A percentile compares a stretch with the other conserved stretches of the same genome.
These are phyloP conservation scores for Collybia nuda DNA, from an alignment of 768 basidiomycete species.

Conservation along the genomic window DNA sequence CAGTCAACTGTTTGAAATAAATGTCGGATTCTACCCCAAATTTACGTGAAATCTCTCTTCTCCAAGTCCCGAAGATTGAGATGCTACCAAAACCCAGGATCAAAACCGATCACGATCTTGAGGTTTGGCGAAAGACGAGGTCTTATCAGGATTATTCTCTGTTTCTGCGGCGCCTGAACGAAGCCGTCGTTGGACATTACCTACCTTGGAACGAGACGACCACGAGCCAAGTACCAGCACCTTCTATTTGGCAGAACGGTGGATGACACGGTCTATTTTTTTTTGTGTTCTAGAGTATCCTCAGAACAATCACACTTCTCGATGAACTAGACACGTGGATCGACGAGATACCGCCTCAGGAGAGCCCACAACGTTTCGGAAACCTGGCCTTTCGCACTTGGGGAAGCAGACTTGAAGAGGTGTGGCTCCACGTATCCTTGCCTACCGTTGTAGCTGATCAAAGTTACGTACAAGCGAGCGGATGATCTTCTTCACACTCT, in stretches of 20 bases:
- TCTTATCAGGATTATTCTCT: constrained; percentile 75
- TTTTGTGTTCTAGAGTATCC: constrained; percentile 39
- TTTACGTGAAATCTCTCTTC: constrained; percentile 24
- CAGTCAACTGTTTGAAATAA: too few relatives aligned
- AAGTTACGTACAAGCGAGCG: constrained; percentile 41
- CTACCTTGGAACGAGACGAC: constrained; percentile 41
- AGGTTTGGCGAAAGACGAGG: constrained; percentile 65
- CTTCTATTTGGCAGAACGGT: neutral
- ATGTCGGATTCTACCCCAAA: constrained; percentile 5
- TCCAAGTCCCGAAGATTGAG: constrained; percentile 7
- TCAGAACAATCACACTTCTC: constrained; percentile 53
- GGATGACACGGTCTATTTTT: neutral
- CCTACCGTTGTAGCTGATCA: constrained; percentile 1
- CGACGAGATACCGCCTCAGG: constrained; percentile 73
- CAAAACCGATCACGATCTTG: constrained; percentile 69
- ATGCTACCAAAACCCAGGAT: constrained; percentile 54
- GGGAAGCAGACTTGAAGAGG: constrained; percentile 78
- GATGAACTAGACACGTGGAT: constrained; percentile 73
- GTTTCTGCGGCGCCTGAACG: constrained; percentile 75
- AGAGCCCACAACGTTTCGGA: constrained; percentile 83
- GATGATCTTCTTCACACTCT: constrained; percentile 48
- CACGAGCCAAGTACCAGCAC: constrained; percentile 31
- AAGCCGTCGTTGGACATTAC: constrained; percentile 68
- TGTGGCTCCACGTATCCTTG: constrained; percentile 25
- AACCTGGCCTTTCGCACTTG: constrained; percentile 90